Conservation (phyloP, 2,329 filamentous ascomycete genomes). For the Aspergillus bombycis region DNA sequence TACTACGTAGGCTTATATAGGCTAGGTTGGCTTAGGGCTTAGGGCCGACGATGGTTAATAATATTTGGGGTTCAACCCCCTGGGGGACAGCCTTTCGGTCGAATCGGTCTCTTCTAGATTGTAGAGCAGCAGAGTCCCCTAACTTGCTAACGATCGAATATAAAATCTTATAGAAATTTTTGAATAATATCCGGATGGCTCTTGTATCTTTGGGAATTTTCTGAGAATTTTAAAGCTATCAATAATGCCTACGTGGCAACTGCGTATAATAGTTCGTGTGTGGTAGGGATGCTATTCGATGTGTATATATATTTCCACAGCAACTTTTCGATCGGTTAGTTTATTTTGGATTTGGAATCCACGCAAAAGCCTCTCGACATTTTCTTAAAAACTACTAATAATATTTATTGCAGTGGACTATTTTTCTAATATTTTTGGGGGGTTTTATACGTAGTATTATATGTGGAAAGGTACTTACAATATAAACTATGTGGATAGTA, state of each 20-base stretch:
- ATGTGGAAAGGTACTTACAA: neutral
- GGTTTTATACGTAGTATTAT: neutral
- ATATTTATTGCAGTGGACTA: accelerated
- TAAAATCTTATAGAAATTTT: neutral
- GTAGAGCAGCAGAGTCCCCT: neutral
- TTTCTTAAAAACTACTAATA: too few species aligned
- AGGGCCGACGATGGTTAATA: neutral
- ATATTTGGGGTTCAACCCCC: neutral
- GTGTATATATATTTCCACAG: neutral
- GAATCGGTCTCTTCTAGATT: neutral
- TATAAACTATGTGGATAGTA: neutral
- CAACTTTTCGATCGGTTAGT: neutral
- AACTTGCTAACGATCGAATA: neutral
- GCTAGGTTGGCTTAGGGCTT: neutral
- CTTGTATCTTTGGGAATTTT: neutral
- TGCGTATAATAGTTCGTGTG: neutral
- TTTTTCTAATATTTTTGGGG: neutral
- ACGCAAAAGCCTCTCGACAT: neutral
- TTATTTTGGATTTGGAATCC: too few species aligned
- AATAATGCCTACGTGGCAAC: neutral
- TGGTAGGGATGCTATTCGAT: neutral
- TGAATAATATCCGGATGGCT: neutral
- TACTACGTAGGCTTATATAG: too few species aligned
- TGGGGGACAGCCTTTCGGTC: neutral
- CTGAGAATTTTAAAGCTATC: neutral